Evolutionary conservation across 805 yeast species (phyloP).

Genomic region (Nakazawaea ernobii): DNA sequence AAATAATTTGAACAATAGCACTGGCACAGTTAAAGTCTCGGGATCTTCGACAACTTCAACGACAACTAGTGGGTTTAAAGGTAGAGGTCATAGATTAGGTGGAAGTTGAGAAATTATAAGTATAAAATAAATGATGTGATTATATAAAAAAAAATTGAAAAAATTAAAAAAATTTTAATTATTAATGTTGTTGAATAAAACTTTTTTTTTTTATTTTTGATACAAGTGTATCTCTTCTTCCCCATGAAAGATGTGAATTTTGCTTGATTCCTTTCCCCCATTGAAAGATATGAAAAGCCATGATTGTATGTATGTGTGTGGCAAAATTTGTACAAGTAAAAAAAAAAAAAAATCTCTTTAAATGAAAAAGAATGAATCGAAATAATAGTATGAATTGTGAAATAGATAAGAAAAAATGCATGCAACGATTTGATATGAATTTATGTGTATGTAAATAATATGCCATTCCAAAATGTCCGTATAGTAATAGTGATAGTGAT

Average conservation of each 20-base stretch:
- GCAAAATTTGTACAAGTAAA: not conserved
- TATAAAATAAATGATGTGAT: no score
- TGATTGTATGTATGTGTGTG: not conserved
- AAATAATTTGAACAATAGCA: not conserved
- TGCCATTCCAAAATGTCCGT: not conserved
- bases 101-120: not conserved
- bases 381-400: not conserved
- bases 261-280: no score
- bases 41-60: slow-evolving; percentile 11
- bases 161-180: no score
- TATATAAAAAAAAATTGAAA: no score
- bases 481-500: no score
- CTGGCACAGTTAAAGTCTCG: slow-evolving; percentile 11
- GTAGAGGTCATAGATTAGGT: slow-evolving; percentile 35
- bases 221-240: no score
- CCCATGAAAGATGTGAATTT: no score
- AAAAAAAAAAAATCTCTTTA: not conserved
- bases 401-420: not conserved
- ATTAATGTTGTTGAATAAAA: no score
- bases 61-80: slow-evolving; percentile 23
- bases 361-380: no score
- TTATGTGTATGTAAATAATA: no score
- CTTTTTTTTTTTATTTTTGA: no score
- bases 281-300: not conserved
- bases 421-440: not conserved